A percentile compares a stretch with the other conserved stretches of the same genome.
Conservation (phyloP, 2,329 filamentous ascomycete species). For the Didymellaceae sp. region DNA sequence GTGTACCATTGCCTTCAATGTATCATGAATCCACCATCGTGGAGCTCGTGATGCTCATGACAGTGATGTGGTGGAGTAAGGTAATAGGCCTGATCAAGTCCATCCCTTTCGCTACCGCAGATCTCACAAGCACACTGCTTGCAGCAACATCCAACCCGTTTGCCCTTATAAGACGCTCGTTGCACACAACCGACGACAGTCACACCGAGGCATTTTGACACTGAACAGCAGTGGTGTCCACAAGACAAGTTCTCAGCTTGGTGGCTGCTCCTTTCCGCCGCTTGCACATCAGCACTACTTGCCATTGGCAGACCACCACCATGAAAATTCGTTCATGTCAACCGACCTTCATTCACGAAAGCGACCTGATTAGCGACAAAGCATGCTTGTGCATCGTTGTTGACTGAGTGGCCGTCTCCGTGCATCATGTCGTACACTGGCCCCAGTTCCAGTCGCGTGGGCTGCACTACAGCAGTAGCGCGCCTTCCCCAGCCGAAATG, state of each 20-base stretch:
- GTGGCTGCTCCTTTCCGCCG: slow-evolving; percentile 1
- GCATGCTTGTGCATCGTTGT: neutral
- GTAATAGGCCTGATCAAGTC: neutral
- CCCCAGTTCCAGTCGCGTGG: neutral
- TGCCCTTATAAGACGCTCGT: neutral
- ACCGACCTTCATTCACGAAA: slow-evolving; percentile 11
- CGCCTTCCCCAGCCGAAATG: slow-evolving; percentile 3
- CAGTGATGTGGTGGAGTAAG: too few relatives aligned
- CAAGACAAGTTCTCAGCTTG: slow-evolving; percentile 2
- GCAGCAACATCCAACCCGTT: neutral
- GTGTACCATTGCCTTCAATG: neutral
- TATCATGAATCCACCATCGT: neutral
- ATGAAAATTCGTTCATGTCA: slow-evolving; percentile 32
- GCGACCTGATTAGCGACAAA: neutral
- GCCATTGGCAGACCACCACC: slow-evolving; percentile 1
- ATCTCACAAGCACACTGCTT: neutral
- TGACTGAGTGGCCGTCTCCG: neutral
- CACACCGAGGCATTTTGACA: neutral
- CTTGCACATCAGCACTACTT: slow-evolving; percentile 1
- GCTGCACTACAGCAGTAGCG: neutral
- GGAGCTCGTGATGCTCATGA: neutral
- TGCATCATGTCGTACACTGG: neutral
- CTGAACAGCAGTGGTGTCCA: slow-evolving; percentile 2
- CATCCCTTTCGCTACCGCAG: neutral
- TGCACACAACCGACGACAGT: slow-evolving; percentile 4